Evolutionary conservation across 2,329 filamentous ascomycete genomes (phyloP).

Genomic region (Cladobotryum protrusum): DNA sequence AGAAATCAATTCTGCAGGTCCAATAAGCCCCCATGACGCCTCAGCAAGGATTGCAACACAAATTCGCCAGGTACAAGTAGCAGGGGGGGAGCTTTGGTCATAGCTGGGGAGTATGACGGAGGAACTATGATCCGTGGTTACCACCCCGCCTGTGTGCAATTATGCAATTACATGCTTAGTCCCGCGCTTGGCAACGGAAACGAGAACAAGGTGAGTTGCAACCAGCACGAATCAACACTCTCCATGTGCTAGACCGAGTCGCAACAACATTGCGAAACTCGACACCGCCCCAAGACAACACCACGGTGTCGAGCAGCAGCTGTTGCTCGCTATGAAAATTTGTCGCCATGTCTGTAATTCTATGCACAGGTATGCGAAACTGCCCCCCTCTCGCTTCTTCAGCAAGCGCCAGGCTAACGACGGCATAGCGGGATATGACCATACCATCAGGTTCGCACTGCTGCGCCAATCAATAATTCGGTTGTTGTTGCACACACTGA

Average conservation of each 20-base stretch:
- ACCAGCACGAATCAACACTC: background rate
- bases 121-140: background rate
- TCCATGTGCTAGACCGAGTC: background rate
- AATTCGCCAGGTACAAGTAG: too few relatives aligned
- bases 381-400: background rate
- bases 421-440: slow-evolving; percentile 51
- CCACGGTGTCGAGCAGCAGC: background rate
- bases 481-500: slow-evolving; percentile 11
- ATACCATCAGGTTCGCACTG: slow-evolving; percentile 49
- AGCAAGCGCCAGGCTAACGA: slow-evolving; percentile 1
- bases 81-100: too few relatives aligned
- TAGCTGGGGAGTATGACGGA: background rate
- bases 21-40: too few relatives aligned
- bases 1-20: background rate
- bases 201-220: background rate
- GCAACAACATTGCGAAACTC: background rate
- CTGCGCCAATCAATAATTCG: background rate
- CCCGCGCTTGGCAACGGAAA: background rate
- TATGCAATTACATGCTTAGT: background rate
- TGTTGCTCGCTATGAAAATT: background rate
- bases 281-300: background rate
- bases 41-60: too few relatives aligned
- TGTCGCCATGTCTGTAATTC: slow-evolving; percentile 52
- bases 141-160: background rate
- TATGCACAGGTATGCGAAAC: slow-evolving; percentile 48